A percentile compares a stretch with the other conserved stretches of the same genome.
Conservation (phyloP, 345 rosid genomes). For the Isatis tinctoria region DNA sequence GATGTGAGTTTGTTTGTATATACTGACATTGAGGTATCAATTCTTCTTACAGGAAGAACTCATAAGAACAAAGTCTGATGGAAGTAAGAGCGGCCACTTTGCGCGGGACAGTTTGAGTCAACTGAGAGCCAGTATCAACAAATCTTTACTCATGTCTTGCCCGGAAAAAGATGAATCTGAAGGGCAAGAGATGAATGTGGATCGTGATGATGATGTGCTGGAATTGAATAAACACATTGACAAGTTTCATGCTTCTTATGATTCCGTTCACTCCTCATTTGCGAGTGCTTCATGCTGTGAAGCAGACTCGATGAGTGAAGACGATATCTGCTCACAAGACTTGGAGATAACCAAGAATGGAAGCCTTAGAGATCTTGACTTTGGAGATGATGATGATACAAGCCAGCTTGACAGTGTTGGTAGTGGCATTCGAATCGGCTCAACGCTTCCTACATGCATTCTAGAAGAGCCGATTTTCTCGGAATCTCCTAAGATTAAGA, state of each 20-base stretch:
- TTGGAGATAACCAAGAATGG: conserved; percentile 36
- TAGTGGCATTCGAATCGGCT: conserved; percentile 29
- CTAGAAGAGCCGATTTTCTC: conserved; percentile 64
- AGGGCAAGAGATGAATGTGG: conserved; percentile 47
- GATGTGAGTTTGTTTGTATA: neutral
- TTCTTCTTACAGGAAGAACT: conserved; percentile 72
- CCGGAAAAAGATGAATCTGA: conserved; percentile 34
- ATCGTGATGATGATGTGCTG: conserved; percentile 50
- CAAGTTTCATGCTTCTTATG: conserved; percentile 46
- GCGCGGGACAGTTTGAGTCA: conserved; percentile 78
- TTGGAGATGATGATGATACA: conserved; percentile 21
- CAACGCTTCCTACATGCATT: conserved; percentile 40
- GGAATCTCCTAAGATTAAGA: conserved; percentile 79
- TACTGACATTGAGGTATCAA: conserved; percentile 19
- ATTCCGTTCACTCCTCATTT: conserved; percentile 46
- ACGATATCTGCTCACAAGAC: conserved; percentile 45
- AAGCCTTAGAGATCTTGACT: conserved; percentile 18
- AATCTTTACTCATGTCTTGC: conserved; percentile 61
- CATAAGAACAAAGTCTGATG: conserved; percentile 74
- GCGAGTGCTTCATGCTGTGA: conserved; percentile 52
- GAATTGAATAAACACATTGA: conserved; percentile 64
- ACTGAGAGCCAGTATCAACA: conserved; percentile 78
- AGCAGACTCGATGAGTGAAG: conserved; percentile 53
- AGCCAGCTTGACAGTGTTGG: conserved; percentile 9
- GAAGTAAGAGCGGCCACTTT: conserved; percentile 43